phyloP scores from a whole-genome alignment of 2,329 filamentous ascomycete species.

The Plectosphaerella cucumerina region DNA sequence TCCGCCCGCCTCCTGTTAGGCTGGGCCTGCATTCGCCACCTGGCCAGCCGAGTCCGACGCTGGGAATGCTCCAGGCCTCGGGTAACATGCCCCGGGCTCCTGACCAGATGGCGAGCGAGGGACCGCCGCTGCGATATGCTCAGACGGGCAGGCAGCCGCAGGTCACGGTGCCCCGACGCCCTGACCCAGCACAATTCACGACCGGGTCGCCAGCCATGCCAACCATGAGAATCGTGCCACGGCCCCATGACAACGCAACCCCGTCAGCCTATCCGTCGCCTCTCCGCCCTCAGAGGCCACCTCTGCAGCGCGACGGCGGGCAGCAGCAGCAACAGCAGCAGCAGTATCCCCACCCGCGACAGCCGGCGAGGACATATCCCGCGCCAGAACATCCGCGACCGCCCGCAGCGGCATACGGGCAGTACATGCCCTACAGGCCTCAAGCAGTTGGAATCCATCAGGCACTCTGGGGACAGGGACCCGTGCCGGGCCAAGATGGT shows the following conservation, averaged over 20 bases:
- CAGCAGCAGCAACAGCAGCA: slow-evolving; percentile 8
- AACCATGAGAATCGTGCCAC: slow-evolving; percentile 32
- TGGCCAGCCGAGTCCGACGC: slow-evolving; percentile 33
- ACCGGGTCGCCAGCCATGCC: slow-evolving; percentile 17
- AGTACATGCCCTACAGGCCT: not conserved
- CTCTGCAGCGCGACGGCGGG: not conserved
- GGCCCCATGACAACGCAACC: slow-evolving; percentile 22
- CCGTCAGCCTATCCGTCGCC: slow-evolving; percentile 4
- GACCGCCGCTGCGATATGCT: slow-evolving; percentile 3
- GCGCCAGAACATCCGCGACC: not conserved
- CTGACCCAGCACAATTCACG: slow-evolving; percentile 2
- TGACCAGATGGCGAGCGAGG: slow-evolving; percentile 11
- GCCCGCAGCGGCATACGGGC: not conserved
- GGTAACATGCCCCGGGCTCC: slow-evolving; percentile 1
- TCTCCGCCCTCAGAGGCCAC: slow-evolving; percentile 5
- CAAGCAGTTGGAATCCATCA: not conserved
- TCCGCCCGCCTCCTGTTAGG: slow-evolving; percentile 26
- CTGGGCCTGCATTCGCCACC: slow-evolving; percentile 27
- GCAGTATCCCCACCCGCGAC: slow-evolving; percentile 9
- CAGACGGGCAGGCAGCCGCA: not conserved
- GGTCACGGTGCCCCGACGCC: not conserved
- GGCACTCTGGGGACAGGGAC: not conserved
- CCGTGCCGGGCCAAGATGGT: not conserved
- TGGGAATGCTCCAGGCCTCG: too few relatives aligned
- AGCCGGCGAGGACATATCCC: not conserved